These are phyloP conservation scores for Centella asiatica DNA, from an alignment of 129 eudicot species.

Conservation along the genomic window DNA sequence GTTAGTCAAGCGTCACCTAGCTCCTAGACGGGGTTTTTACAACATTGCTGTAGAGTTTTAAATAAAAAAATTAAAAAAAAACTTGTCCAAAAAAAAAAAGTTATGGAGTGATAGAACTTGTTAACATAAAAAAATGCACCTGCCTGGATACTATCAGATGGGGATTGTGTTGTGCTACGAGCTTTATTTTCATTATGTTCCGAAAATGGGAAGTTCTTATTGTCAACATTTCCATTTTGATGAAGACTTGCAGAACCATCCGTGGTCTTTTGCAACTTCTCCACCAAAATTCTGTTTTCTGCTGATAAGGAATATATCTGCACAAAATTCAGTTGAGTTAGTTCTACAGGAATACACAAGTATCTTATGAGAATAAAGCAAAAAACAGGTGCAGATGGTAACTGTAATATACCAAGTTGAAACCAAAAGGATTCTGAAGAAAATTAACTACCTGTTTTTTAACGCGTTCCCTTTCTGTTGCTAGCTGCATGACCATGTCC, in stretches of 20 bases:
- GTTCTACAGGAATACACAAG: background rate
- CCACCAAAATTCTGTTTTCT: constrained; percentile 54
- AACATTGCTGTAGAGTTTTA: no score
- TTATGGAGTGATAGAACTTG: no score
- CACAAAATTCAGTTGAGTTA: constrained; percentile 3
- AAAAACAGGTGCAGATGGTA: no score
- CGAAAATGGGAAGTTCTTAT: constrained; percentile 10
- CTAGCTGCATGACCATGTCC: constrained; percentile 72
- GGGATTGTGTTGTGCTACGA: constrained; percentile 17
- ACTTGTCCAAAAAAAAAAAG: no score
- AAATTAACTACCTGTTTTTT: constrained; percentile 52
- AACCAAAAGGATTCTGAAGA: background rate
- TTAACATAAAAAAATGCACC: constrained; percentile 4
- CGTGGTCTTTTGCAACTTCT: constrained; percentile 28
- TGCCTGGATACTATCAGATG: constrained; percentile 38
- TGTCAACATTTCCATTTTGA: constrained; percentile 18
- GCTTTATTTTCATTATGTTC: constrained; percentile 22
- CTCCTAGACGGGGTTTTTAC: no score
- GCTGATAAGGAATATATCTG: constrained; percentile 57
- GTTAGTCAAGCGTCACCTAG: no score
- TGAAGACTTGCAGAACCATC: constrained; percentile 10
- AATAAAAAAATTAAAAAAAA: no score
- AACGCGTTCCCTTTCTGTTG: constrained; percentile 73
- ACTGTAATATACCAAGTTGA: background rate
- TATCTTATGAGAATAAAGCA: background rate